These are phyloP conservation scores for Rhodamnia rubescens DNA, from an alignment of 345 rosid species.

Conservation along the genomic window DNA sequence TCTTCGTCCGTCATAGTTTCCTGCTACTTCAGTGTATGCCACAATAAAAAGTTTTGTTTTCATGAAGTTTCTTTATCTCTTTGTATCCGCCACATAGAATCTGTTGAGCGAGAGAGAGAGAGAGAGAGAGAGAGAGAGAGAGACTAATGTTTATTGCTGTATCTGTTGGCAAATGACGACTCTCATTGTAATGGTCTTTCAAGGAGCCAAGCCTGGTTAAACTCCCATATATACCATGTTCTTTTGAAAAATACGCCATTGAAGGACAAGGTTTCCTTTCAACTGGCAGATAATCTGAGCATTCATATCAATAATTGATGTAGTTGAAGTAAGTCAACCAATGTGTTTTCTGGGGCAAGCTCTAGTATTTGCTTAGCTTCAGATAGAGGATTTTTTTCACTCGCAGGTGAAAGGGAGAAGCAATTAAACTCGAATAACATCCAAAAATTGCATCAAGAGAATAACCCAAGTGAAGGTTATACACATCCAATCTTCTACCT, in stretches of 20 bases:
- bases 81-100: not conserved
- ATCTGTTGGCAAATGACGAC: not conserved
- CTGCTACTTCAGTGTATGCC: not conserved
- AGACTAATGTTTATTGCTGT: not conserved
- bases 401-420: not conserved
- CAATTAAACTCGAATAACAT: not conserved
- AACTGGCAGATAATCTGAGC: not conserved
- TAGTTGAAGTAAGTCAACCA: not conserved
- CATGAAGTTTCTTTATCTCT: not conserved
- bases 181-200: not conserved
- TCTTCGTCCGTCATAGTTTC: conserved; percentile 36
- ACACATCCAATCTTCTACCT: not conserved
- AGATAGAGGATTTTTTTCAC: not conserved
- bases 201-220: not conserved
- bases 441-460: not conserved
- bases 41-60: not conserved
- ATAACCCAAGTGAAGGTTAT: not conserved
- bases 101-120: not conserved
- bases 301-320: not conserved
- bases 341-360: not conserved
- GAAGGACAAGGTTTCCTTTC: not conserved
- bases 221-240: not conserved
- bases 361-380: not conserved
- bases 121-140: not conserved
- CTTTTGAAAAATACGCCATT: not conserved